Conservation (phyloP, 1,139 yeast species). For the Pneumocystis murina region DNA sequence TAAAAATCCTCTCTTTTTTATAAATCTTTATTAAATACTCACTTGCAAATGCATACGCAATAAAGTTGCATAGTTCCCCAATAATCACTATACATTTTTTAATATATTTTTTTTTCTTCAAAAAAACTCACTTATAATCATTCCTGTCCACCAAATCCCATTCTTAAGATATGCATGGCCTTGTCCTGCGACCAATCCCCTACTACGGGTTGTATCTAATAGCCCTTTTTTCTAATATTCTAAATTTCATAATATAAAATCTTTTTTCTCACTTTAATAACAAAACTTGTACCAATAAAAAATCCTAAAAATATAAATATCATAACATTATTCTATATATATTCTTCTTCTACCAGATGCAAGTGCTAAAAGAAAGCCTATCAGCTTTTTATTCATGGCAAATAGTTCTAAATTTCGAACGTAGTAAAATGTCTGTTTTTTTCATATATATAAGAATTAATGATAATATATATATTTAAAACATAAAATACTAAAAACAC, state of each 20-base stretch:
- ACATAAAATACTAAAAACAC: too few species aligned
- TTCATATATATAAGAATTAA: too few species aligned
- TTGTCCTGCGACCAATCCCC: slow-evolving; percentile 11
- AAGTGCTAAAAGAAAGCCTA: slow-evolving; percentile 12
- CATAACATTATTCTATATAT: background rate
- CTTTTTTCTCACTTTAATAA: slow-evolving; percentile 6
- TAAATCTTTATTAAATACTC: background rate
- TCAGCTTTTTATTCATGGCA: slow-evolving; percentile 6
- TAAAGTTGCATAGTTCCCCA: slow-evolving; percentile 13
- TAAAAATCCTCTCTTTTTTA: too few species aligned
- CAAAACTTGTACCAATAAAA: slow-evolving; percentile 13
- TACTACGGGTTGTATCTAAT: slow-evolving; percentile 2
- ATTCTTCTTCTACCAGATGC: background rate
- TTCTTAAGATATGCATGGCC: slow-evolving; percentile 13
- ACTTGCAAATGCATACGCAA: slow-evolving; percentile 14
- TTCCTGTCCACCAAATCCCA: slow-evolving; percentile 14
- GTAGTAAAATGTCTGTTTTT: too few species aligned
- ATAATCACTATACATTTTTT: slow-evolving; percentile 5
- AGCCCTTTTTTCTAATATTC: background rate
- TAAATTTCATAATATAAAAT: background rate
- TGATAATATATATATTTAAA: too few species aligned
- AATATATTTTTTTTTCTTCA: background rate
- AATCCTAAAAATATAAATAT: slow-evolving; percentile 4
- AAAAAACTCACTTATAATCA: slow-evolving; percentile 3
- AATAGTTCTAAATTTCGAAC: too few species aligned